Conservation (phyloP, 768 basidiomycete genomes). For the Suillus subalutaceus region DNA sequence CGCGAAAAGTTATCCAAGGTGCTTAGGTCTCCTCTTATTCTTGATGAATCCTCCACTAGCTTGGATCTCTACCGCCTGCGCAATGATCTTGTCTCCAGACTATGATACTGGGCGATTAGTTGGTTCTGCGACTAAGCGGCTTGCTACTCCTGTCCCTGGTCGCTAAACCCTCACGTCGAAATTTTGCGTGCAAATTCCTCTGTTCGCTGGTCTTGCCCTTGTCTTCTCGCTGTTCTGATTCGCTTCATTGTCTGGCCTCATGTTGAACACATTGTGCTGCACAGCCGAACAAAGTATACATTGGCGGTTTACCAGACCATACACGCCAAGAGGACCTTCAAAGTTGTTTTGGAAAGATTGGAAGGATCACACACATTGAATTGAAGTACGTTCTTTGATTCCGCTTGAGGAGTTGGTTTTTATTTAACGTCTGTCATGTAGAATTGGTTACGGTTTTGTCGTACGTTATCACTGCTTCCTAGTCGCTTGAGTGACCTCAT, state of each 20-base stretch:
- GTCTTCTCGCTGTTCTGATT: slow-evolving; percentile 49
- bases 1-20: slow-evolving; percentile 87
- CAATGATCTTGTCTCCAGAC: slow-evolving; percentile 15
- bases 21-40: slow-evolving; percentile 67
- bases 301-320: slow-evolving; percentile 86
- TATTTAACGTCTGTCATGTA: slow-evolving; percentile 32
- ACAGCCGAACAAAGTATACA: slow-evolving; percentile 93
- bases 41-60: slow-evolving; percentile 34
- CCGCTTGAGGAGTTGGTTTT: slow-evolving; percentile 16
- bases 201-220: slow-evolving; percentile 41
- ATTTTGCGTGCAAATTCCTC: slow-evolving; percentile 14
- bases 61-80: slow-evolving; percentile 24
- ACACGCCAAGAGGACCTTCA: slow-evolving; percentile 85
- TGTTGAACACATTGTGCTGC: slow-evolving; percentile 68
- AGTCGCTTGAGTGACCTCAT: slow-evolving; percentile 12
- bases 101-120: slow-evolving; percentile 15
- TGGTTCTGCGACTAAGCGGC: slow-evolving; percentile 11
- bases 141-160: slow-evolving; percentile 10
- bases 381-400: slow-evolving; percentile 66
- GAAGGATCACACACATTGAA: slow-evolving; percentile 74
- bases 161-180: slow-evolving; percentile 12
- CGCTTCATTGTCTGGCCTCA: slow-evolving; percentile 54
- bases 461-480: slow-evolving; percentile 46
- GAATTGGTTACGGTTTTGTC: slow-evolving; percentile 89
- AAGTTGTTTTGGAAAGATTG: slow-evolving; percentile 86